Percentiles rank a stretch among this genome's conserved stretches.
These are phyloP conservation scores for Plasmodium falciparum DNA, from an alignment of 169 alveolate genomes.

Conservation along the genomic window DNA sequence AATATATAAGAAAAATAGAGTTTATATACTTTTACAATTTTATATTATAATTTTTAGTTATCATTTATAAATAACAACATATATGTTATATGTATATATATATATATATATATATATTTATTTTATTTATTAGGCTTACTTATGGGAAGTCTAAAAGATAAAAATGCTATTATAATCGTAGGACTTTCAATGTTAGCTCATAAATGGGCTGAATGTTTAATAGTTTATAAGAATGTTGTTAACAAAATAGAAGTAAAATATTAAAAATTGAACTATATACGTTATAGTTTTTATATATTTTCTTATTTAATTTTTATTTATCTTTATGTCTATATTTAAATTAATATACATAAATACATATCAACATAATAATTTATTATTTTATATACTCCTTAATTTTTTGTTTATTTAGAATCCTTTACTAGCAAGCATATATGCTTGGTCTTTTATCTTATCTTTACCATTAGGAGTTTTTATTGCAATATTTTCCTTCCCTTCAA, in stretches of 20 bases:
- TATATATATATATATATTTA: neutral
- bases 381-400: slow-evolving; percentile 1
- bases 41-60: slow-evolving; percentile 4
- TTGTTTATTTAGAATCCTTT: slow-evolving; percentile 33
- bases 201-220: slow-evolving; percentile 74
- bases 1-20: neutral
- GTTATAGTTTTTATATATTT: slow-evolving; percentile 17
- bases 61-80: neutral
- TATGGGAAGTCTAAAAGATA: slow-evolving; percentile 72
- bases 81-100: slow-evolving; percentile 11
- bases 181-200: slow-evolving; percentile 74
- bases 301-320: slow-evolving; percentile 6
- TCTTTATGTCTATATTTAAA: neutral
- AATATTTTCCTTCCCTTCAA: slow-evolving; percentile 66
- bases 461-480: slow-evolving; percentile 74
- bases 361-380: slow-evolving; percentile 2
- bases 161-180: slow-evolving; percentile 56
- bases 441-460: slow-evolving; percentile 69
- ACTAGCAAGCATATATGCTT: slow-evolving; percentile 56
- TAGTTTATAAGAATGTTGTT: slow-evolving; percentile 52
- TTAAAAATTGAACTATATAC: neutral
- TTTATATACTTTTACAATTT: neutral
- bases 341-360: slow-evolving; percentile 10
- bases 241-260: slow-evolving; percentile 45
- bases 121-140: slow-evolving; percentile 52